Evolutionary conservation across 495 filamentous ascomycete species (phyloP).

Genomic region (Hypoxylon fuscum): DNA sequence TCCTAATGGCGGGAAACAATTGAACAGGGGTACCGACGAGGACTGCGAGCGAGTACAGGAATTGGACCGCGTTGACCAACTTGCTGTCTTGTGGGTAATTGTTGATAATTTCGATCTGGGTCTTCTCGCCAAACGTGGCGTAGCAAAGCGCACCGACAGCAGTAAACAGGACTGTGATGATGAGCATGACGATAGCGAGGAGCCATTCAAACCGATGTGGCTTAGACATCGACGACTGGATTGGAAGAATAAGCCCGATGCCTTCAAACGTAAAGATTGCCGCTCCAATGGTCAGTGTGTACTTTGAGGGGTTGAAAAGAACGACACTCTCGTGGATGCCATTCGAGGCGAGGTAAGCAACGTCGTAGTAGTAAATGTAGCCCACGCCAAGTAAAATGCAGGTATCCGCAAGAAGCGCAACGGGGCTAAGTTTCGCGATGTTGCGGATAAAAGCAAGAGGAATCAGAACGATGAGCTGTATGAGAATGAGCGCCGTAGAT

Average conservation of each 20-base stretch:
- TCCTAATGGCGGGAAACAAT: constrained; percentile 70
- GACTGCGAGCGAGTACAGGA: constrained; percentile 71
- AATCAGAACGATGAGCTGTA: constrained; percentile 65
- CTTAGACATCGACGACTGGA: constrained; percentile 69
- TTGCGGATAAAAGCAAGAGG: constrained; percentile 70
- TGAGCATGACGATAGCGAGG: constrained; percentile 66
- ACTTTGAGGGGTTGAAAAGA: constrained; percentile 68
- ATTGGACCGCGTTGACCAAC: constrained; percentile 71
- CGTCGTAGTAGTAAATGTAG: constrained; percentile 72
- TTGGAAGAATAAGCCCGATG: constrained; percentile 71
- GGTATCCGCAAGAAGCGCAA: constrained; percentile 67
- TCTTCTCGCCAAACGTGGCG: constrained; percentile 66
- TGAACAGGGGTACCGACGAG: constrained; percentile 70
- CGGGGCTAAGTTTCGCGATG: constrained; percentile 69
- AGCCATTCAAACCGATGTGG: constrained; percentile 67
- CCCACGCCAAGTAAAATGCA: constrained; percentile 69
- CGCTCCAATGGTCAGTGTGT: constrained; percentile 69
- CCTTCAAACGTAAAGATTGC: constrained; percentile 76
- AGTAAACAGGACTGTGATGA: constrained; percentile 71
- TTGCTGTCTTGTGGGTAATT: constrained; percentile 70
- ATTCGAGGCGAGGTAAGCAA: constrained; percentile 54
- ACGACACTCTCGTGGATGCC: constrained; percentile 61
- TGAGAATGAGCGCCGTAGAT: constrained; percentile 58
- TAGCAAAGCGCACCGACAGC: constrained; percentile 71
- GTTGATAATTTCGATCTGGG: constrained; percentile 69